Base-by-base conservation (phyloP, 1,284 basidiomycete genomes). In the Cutaneotrichosporon cavernicola region DNA sequence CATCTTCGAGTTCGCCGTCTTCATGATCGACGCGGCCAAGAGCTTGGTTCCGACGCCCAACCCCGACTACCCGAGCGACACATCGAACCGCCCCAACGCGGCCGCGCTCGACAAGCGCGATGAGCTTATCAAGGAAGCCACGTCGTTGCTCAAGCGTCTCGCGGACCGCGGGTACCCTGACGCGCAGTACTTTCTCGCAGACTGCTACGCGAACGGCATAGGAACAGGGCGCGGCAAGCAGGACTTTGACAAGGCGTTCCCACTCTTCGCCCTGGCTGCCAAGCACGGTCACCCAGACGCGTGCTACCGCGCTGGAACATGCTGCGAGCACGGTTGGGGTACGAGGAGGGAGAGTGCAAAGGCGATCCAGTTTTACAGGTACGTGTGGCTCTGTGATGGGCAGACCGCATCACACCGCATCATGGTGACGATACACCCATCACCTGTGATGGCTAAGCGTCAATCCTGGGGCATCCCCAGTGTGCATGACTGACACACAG, bases 231-330 rank as follows among this genome's bases (percentile, higher is more conserved):
- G 90, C 78, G 88, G 86, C 69, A 89, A 88, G 77, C 95, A 97
- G 79, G 96, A 99, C 82, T 98, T 98, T 77, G 95, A 98, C 81
- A 88, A 90, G 67, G 96, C 97, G 4, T 97, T 94, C 81, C 95
- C 95, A 18, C 85, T 99, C 63, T 99, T 98, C 76, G 89, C 97
- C 8, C 88, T 97, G 51, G 93, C 96, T 8, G 93, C 95, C 52
- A 99, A 99, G 81, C 97, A 99, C 76, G 92, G 93, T n/a, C 96
- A 99, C 78, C 90, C 93, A 0, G 95, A 98, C 74, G 95, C 94
- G 9, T 88, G 92, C 26, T 99, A 96, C 81, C 90, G 96, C 56
- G 91, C 95, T 0, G 97, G 94, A 26, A 97, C 94, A 1, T 99
- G 97, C 80, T 97, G 92, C 80, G 97, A 99, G 84, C 96, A 98